Evolutionary conservation across 2,329 filamentous ascomycete species (phyloP), one percentile per base, ranked within the genome.

Genomic region (Colletotrichum melonis): DNA sequence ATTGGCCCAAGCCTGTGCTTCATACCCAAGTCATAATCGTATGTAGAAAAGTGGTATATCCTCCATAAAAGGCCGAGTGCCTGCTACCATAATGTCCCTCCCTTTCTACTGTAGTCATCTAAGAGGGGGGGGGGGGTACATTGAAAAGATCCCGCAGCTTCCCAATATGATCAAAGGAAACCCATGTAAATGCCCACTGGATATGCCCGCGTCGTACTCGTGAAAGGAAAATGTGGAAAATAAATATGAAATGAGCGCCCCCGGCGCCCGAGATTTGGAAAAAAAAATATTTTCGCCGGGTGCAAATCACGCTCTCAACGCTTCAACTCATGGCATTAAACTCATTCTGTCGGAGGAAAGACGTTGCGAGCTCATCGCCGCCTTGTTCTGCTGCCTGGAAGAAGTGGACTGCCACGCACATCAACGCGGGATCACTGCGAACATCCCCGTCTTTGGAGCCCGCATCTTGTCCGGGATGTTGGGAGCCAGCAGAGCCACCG

Each of bases 331-430:
- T 67, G 54, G 57, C 72, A 12, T 72, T 67, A 55, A 76, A 73
- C 78, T 87, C 86, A 75, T 88, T 86, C 84, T 97, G 94, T 75
- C 92, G 89, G 81, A 98, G 85, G 83, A 96, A 95, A 81, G 92
- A 93, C 80, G 91, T 92, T 24, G 96, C 96, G 77, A 97, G 86
- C 79, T 93, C 90, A 81, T 98, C 96, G 1, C 95, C 95, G n/a
- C 95, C 95, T 67, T 90, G 89, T 77, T 94, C 93, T 49, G 94
- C 95, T 76, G 94, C 88, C 84, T 96, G 94, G 95, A 98, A 98
- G 95, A 96, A 98, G 86, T 98, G 96, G 83, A 97, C 92, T 11
- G 96, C 96, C 70, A 98, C 91, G 78, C 95, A 98, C 94, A 98
- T 97, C 55, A 95, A 91, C 67, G 93, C 93, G 2, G 94, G 94